Conservation (phyloP, 352 stramenopile genomes). For the Phytopythium aichiense region DNA sequence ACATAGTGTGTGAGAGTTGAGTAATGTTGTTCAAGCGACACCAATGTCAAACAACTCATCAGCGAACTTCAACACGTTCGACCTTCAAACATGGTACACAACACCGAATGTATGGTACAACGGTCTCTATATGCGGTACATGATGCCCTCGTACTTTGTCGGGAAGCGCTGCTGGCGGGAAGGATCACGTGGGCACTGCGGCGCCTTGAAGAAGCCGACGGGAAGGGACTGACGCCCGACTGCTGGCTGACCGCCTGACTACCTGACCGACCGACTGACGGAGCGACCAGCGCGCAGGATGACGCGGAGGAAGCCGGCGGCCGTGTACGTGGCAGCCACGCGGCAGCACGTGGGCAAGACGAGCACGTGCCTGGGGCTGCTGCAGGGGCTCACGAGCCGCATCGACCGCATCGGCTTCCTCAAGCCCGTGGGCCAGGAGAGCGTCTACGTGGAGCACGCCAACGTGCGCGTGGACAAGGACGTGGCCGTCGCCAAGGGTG, state of each 20-base stretch:
- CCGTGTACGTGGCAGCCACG: slow-evolving; percentile 85
- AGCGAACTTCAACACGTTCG: too few species aligned
- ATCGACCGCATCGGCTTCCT: slow-evolving; percentile 90
- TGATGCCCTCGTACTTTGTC: not conserved
- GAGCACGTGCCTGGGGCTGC: slow-evolving; percentile 92
- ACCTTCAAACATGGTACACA: not conserved
- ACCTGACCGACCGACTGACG: not conserved
- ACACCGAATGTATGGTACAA: not conserved
- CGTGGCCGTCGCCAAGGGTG: slow-evolving; percentile 87
- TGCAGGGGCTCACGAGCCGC: slow-evolving; percentile 91
- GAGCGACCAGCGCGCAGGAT: not conserved
- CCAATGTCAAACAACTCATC: too few species aligned
- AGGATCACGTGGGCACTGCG: not conserved
- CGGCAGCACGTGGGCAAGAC: slow-evolving; percentile 90
- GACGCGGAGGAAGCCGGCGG: slow-evolving; percentile 30
- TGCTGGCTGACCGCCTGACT: too few species aligned
- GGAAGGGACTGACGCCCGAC: not conserved
- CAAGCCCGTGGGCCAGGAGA: slow-evolving; percentile 95
- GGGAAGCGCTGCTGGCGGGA: not conserved
- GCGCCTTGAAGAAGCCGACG: slow-evolving; percentile 8
- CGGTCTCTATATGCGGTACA: not conserved
- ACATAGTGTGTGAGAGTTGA: too few species aligned
- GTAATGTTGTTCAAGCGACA: too few species aligned
- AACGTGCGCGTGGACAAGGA: slow-evolving; percentile 90
- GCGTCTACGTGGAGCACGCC: slow-evolving; percentile 61